Base-by-base conservation (phyloP, 306 rosid species). In the Hippophae gyantsensis region DNA sequence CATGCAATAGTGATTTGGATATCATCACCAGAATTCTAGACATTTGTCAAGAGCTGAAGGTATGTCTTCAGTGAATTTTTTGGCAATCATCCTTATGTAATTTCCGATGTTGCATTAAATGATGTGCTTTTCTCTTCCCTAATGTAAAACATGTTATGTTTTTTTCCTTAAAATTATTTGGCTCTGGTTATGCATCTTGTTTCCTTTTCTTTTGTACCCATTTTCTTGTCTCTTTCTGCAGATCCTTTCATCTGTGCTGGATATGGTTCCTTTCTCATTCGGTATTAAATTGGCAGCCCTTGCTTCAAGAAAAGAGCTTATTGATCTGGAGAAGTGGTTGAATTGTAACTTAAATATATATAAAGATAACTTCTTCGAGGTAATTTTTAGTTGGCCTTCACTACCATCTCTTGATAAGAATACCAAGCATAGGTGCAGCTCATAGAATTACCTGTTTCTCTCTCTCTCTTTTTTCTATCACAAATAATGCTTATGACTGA, bases 301-400 rank as follows among this genome's bases (percentile, higher is more conserved):
- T 69, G 99, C 99, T 67, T 84, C 86, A 18, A 77, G 82, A 67
- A 86, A 84, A 81, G 94, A 86, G 68, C 75, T 65, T 73, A 51
- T 89, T 66, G 97, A 93, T 70, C 90, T 93, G 38, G 97, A 86
- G 84, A 84, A 82, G 76, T 93, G 99, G 99, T 61, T 89, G 84
- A 76, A 67, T 69, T 72, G 63, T 72, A 86, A 79, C 66, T 73
- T 93, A 52, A 78, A 67, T 73, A 54, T 77, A 0, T 79, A 77
- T 75, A 89, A 73, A 75, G 97, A 89, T 72, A 66, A 66, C 60
- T 93, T 88, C 75, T 89, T 82, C 63, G 90, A 86, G 99, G 99
- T 93, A 77, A 65, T 68, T 26, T 71, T 55, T 47, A 43, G 52
- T 41, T 62, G 57, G 69, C 13, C 42, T 18, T 7, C 27, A 23